Conservation (phyloP, 116 monocot species). For the Papilionanthe hybrid region DNA sequence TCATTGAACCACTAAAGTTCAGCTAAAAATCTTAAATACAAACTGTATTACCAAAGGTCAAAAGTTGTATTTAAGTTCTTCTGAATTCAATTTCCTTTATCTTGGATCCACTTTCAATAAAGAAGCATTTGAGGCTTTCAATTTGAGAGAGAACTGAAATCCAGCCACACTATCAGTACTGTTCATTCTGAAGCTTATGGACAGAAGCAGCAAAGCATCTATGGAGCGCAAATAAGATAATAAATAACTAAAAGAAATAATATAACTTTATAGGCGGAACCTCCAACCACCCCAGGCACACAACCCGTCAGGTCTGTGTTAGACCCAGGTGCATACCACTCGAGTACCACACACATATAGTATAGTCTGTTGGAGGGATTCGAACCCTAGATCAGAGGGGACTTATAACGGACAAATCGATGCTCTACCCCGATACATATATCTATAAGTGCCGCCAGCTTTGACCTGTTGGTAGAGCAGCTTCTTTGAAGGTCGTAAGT, state of each 20-base stretch:
- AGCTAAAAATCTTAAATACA: background rate
- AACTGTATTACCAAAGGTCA: background rate
- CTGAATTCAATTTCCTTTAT: background rate
- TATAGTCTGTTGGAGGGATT: too few relatives aligned
- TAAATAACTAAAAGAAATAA: too few relatives aligned
- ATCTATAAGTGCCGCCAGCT: background rate
- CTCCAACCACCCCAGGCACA: too few relatives aligned
- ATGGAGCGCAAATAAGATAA: background rate
- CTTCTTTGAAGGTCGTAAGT: too few relatives aligned
- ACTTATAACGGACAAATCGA: too few relatives aligned
- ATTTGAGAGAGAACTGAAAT: background rate
- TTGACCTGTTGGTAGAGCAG: too few relatives aligned
- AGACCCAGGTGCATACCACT: too few relatives aligned
- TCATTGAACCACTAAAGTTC: background rate
- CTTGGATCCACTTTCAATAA: background rate
- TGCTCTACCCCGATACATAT: too few relatives aligned
- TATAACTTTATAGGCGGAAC: too few relatives aligned
- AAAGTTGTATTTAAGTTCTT: background rate
- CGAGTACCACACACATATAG: too few relatives aligned
- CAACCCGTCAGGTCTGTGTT: too few relatives aligned
- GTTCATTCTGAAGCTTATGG: background rate
- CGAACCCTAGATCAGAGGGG: too few relatives aligned
- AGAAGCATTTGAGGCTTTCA: background rate
- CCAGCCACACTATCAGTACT: background rate
- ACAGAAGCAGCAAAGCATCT: constrained; percentile 8